phyloP scores from a whole-genome alignment of 805 yeast species.

The Candida berthetii region DNA sequence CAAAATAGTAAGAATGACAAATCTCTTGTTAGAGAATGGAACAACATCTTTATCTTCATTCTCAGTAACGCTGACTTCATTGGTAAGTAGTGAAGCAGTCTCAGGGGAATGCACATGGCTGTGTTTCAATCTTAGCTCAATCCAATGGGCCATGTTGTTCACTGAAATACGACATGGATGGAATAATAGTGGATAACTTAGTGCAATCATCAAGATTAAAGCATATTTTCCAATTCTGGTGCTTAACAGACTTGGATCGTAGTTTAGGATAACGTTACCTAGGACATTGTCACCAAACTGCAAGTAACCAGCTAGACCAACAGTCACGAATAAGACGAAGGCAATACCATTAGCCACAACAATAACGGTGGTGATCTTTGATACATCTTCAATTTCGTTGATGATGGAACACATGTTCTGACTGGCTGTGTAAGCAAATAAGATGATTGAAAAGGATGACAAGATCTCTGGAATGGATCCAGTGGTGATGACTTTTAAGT shows the following conservation, averaged over 20 bases:
- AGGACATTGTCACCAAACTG: constrained; percentile 61
- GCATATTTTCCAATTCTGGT: constrained; percentile 52
- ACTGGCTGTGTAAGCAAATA: constrained; percentile 78
- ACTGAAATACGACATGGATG: constrained; percentile 75
- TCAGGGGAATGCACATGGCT: constrained; percentile 2
- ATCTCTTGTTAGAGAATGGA: constrained; percentile 41
- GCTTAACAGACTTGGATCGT: constrained; percentile 43
- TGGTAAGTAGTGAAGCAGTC: constrained; percentile 6
- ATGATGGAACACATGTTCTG: constrained; percentile 76
- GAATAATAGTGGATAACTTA: constrained; percentile 74
- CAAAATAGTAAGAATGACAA: constrained; percentile 40
- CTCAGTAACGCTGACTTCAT: constrained; percentile 12
- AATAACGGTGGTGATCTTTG: constrained; percentile 45
- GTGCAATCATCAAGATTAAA: constrained; percentile 65
- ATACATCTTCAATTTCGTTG: constrained; percentile 56
- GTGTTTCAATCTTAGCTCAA: constrained; percentile 17
- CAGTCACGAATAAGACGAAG: constrained; percentile 49
- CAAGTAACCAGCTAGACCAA: constrained; percentile 65
- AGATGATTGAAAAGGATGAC: constrained; percentile 66
- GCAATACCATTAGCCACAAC: constrained; percentile 46
- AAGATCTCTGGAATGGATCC: constrained; percentile 39
- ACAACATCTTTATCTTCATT: constrained; percentile 23
- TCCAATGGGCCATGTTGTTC: constrained; percentile 56
- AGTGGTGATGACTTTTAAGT: constrained; percentile 32
- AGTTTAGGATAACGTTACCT: constrained; percentile 69